A percentile compares a stretch with the other conserved stretches of the same genome.
Evolutionary conservation across 176 grass and related monocot species (phyloP).

Genomic region (Avena atlantica): DNA sequence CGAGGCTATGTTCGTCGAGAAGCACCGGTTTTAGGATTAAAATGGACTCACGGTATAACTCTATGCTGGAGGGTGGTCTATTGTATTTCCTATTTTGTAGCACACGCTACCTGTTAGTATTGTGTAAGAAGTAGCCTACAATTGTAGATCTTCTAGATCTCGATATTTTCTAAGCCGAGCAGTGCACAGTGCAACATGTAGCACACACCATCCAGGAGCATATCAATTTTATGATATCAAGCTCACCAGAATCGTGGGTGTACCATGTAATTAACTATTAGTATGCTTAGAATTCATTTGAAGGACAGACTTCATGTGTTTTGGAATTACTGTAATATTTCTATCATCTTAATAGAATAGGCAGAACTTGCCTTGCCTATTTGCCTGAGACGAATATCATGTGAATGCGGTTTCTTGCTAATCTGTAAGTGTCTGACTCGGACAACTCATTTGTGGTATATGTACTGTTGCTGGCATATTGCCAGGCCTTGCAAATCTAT

Average conservation of each 20-base stretch:
- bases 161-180: background rate
- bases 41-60: background rate
- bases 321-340: background rate
- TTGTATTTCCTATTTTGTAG: background rate
- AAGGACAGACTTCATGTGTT: too few species aligned
- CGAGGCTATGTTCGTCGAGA: background rate
- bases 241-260: background rate
- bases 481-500: background rate
- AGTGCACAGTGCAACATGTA: background rate
- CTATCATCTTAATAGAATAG: background rate
- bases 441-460: background rate
- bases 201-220: background rate
- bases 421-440: background rate
- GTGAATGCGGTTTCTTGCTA: background rate
- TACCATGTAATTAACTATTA: background rate
- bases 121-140: background rate
- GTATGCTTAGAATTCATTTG: background rate
- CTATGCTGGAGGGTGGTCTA: background rate
- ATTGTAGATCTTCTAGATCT: conserved; percentile 17
- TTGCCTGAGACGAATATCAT: background rate
- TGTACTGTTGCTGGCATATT: background rate
- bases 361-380: background rate
- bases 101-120: background rate
- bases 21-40: background rate
- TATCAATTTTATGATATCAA: background rate